Evolutionary conservation across 2,329 filamentous ascomycete species (phyloP).

Genomic region (Fusarium caatingaense): DNA sequence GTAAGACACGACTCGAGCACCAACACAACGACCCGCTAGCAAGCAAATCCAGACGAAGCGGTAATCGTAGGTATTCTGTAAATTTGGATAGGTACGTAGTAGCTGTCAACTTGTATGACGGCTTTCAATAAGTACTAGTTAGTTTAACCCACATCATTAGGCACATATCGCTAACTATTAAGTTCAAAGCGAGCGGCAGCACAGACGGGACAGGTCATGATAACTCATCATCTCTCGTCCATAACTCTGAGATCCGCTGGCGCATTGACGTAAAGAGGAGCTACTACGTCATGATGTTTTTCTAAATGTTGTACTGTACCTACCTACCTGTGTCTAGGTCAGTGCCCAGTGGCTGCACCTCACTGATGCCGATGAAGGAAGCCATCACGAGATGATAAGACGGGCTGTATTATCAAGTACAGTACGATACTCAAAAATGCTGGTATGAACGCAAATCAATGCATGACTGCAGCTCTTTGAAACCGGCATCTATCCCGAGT

Average conservation of each 20-base stretch:
- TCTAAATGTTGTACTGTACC: background rate
- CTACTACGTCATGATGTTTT: background rate
- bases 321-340: background rate
- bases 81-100: background rate
- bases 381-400: background rate
- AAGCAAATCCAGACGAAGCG: background rate
- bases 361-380: background rate
- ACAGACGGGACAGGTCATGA: background rate
- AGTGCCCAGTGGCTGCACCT: background rate
- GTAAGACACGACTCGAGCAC: background rate
- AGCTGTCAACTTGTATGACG: conserved; percentile 2
- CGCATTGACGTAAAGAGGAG: conserved; percentile 4
- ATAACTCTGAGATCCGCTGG: background rate
- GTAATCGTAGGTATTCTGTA: background rate
- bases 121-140: background rate
- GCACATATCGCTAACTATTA: background rate
- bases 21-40: background rate
- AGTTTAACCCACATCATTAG: background rate
- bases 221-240: background rate
- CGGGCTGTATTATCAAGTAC: background rate
- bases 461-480: conserved; percentile 10
- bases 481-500: conserved; percentile 15
- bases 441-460: conserved; percentile 17
- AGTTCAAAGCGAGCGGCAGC: background rate
- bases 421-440: background rate